Conservation (phyloP, 257 asterid genomes). For the Solanum piurae region DNA sequence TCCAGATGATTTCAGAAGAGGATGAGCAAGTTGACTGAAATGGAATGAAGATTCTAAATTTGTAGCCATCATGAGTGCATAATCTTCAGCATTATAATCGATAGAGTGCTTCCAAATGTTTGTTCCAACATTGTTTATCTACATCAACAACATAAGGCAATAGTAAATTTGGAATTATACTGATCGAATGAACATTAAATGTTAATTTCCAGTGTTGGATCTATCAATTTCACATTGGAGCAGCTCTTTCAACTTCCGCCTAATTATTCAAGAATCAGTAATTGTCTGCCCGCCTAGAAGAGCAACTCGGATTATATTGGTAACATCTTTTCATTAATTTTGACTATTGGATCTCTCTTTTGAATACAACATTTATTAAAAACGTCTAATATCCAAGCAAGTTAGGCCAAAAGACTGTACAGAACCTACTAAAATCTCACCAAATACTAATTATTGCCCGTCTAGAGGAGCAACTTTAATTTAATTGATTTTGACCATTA, state of each 20-base stretch:
- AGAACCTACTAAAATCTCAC: neutral
- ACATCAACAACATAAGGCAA: neutral
- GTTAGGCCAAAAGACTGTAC: neutral
- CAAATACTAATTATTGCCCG: neutral
- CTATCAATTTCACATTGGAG: neutral
- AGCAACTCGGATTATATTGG: neutral
- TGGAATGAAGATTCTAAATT: conserved; percentile 84
- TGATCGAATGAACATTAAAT: no score
- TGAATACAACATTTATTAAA: neutral
- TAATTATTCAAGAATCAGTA: neutral
- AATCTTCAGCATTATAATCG: conserved; percentile 75
- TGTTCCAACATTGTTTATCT: conserved; percentile 93
- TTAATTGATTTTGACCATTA: neutral
- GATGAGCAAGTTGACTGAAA: conserved; percentile 73
- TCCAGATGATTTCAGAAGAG: conserved; percentile 85
- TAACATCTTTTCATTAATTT: no score
- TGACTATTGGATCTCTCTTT: neutral
- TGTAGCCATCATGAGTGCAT: conserved; percentile 59
- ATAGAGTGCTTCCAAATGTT: conserved; percentile 73
- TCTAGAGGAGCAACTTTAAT: neutral
- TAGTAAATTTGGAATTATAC: neutral
- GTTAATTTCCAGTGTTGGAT: neutral
- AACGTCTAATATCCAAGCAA: neutral
- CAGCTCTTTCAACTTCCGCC: neutral
- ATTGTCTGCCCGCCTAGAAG: neutral